Base-by-base conservation (phyloP, 192 early-diverging fungal species). In the Irineochytrium annulatum region DNA sequence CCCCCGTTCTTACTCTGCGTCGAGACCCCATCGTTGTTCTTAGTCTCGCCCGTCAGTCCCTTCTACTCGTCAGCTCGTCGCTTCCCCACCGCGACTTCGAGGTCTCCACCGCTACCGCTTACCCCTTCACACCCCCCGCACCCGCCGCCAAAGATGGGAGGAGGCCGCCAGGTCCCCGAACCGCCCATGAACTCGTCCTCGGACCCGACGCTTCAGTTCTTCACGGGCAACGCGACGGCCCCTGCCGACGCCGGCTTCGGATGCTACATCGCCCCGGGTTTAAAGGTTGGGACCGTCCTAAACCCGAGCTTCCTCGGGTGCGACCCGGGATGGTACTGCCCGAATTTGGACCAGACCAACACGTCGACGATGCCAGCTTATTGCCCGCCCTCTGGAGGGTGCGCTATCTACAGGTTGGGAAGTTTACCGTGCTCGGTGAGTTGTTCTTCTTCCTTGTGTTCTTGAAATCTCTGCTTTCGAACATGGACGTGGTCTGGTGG, bases 251-350 rank as follows among this genome's bases (percentile, higher is more conserved):
- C 65, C 1, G 65, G 65, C 16, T 60, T 60, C 27, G 57, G 51
- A 19, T 67, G 65, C 65, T 67, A 67, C 51, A 58, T 58, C 28
- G 65, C 65, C 1, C 65, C 65, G 0, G 60, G 60, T 29, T 5
- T 51, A 19, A n/a, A 27, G 3, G 31, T 55, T 29, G 65, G 65
- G 32, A 60, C 60, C 52, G 65, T 67, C 17, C 49, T 62, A 11
- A 49, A 59, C 0, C n/a, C n/a, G n/a, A n/a, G n/a, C n/a, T n/a
- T n/a, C n/a, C n/a, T n/a, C n/a, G n/a, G n/a, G n/a, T 74, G 72
- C 32, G 57, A 39, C 3, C 55, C 57, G 2, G 72, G 72, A 8
- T 68, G 60, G 34, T 74, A 54, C 37, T 74, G 72, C 37, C 68
- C 72, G 22, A 62, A 61, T 51, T 29, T 66, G 5, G 63, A 64